Evolutionary conservation across 2,329 filamentous ascomycete species (phyloP), one percentile per base, ranked within the genome.

Genomic region (Stagonosporopsis chrysanthemi): DNA sequence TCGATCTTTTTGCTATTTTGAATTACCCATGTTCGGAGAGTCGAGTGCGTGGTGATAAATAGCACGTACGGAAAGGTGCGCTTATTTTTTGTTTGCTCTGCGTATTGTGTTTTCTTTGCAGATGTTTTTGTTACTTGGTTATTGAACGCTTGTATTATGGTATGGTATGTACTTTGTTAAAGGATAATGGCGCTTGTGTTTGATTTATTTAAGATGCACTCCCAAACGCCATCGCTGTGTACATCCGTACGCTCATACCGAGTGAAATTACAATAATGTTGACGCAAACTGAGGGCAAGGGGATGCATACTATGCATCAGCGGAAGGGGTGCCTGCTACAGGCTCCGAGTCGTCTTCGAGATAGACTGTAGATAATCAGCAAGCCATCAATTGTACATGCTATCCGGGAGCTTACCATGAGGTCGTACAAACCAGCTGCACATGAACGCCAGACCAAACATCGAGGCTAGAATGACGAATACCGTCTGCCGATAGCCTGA

Each of bases 401-500:
- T 11, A 1, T 1, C 5, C 15, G 11, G 3, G 3, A 33, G 15
- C 90, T 79, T 80, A 96, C 92, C 82, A 80, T 90, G 82, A 3
- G 92, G 89, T 68, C 81, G 84, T 24, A 98, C 81, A 51, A 92
- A 84, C 75, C 88, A 89, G 68, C 87, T 90, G 51, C 86, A 82
- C 2, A 88, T 48, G 28, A 94, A 83, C 0, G 88, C 88, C 8
- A 88, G 23, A 1, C 79, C 84, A 72, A 96, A 96, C 0, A 90
- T 80, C 7, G 78, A 77, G 0, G 84, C 80, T 41, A 98, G 77
- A 46, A 90, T 85, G 8, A 96, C 85, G 74, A 97, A 97, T 0
- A 96, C 88, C 0, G 91, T 87, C 75, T 95, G 91, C 0, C 91
- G 87, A 64, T 90, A 94, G 1, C 79, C 86, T 19, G 84, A 86